phyloP scores from a whole-genome alignment of 768 basidiomycete genomes.

The Lentinula detonsa region DNA sequence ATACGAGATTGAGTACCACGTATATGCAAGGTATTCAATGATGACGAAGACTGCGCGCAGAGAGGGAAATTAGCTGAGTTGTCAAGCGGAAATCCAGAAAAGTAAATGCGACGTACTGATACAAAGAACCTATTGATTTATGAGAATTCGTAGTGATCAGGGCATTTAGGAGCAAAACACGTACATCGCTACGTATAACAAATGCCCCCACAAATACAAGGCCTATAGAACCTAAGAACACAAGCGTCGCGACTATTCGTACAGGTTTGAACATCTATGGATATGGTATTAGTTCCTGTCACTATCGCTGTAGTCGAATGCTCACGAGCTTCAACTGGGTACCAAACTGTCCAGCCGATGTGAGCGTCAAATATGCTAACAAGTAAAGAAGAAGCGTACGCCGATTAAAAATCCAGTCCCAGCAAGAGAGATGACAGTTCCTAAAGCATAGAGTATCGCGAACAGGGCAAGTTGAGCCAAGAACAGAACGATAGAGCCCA shows the following conservation, averaged over 20 bases:
- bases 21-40: conserved; percentile 86
- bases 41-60: conserved; percentile 71
- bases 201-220: conserved; percentile 87
- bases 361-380: conserved; percentile 4
- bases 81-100: neutral
- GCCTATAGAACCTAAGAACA: conserved; percentile 73
- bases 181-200: conserved; percentile 59
- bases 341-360: conserved; percentile 44
- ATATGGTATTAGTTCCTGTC: conserved; percentile 33
- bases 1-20: conserved; percentile 85
- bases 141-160: neutral
- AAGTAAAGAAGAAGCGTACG: conserved; percentile 39
- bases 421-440: conserved; percentile 74
- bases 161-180: conserved; percentile 17
- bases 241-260: conserved; percentile 72
- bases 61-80: conserved; percentile 7
- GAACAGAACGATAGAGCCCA: conserved; percentile 77
- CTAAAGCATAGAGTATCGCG: conserved; percentile 78
- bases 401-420: conserved; percentile 92
- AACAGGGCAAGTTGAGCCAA: conserved; percentile 64
- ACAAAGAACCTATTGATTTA: conserved; percentile 47
- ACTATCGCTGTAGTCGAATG: neutral
- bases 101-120: conserved; percentile 41
- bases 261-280: conserved; percentile 99
- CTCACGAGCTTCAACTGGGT: conserved; percentile 78